Evolutionary conservation across 306 rosid species (phyloP).

Genomic region (Quillaja saponaria): DNA sequence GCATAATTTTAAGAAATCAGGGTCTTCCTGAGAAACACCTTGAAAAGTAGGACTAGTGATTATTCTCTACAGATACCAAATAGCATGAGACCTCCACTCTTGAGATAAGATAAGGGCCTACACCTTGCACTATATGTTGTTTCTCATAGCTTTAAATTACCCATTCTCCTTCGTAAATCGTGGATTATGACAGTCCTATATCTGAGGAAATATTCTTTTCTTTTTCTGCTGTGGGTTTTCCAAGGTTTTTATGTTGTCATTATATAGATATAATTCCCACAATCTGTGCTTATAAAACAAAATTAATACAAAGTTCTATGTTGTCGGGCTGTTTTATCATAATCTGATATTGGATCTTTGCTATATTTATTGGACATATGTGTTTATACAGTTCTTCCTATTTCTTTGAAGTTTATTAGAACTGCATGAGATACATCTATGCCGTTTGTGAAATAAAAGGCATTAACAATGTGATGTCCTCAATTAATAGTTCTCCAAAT

Average conservation of each 20-base stretch:
- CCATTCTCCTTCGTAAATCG: not conserved
- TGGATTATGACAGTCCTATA: too few species aligned
- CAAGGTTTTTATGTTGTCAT: not conserved
- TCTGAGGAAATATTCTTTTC: too few species aligned
- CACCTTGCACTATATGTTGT: not conserved
- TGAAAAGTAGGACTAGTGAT: not conserved
- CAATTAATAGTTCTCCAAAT: conserved; percentile 7
- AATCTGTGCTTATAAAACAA: not conserved
- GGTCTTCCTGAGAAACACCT: conserved; percentile 2
- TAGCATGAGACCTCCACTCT: not conserved
- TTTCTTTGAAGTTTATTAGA: conserved; percentile 6
- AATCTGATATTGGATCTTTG: not conserved
- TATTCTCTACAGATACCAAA: not conserved
- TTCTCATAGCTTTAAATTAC: conserved; percentile 7
- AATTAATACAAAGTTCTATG: not conserved
- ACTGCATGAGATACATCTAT: conserved; percentile 1
- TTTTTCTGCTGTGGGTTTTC: not conserved
- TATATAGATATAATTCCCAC: not conserved
- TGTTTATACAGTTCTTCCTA: conserved; percentile 8
- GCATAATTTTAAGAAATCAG: not conserved
- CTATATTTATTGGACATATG: not conserved
- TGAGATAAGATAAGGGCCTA: too few species aligned
- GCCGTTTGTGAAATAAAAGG: conserved; percentile 6
- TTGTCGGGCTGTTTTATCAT: not conserved
- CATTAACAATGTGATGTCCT: not conserved